Conservation (phyloP, 2,329 filamentous ascomycete species). For the Setomelanomma holmii region DNA sequence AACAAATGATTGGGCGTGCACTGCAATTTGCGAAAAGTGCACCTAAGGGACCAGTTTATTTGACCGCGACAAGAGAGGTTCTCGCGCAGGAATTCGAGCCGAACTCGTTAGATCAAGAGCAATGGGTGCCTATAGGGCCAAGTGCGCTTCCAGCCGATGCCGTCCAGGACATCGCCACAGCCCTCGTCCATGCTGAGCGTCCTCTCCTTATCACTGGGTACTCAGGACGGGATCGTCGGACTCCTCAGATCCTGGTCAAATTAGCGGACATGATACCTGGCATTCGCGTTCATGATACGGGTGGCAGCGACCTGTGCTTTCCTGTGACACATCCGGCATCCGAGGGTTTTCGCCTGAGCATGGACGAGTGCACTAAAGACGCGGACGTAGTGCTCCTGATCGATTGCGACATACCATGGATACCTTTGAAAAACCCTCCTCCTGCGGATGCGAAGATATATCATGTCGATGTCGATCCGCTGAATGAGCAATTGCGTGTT, state of each 20-base stretch:
- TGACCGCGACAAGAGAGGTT: slow-evolving; percentile 21
- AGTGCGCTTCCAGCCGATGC: slow-evolving; percentile 22
- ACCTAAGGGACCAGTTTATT: slow-evolving; percentile 30
- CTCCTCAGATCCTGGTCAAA: slow-evolving; percentile 13
- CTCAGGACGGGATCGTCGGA: slow-evolving; percentile 18
- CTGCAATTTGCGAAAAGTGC: slow-evolving; percentile 35
- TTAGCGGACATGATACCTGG: slow-evolving; percentile 20
- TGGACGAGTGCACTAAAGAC: slow-evolving; percentile 18
- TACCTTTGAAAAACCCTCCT: slow-evolving; percentile 56
- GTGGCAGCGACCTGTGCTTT: slow-evolving; percentile 27
- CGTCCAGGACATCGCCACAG: slow-evolving; percentile 10
- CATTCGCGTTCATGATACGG: slow-evolving; percentile 22
- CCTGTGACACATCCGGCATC: slow-evolving; percentile 26
- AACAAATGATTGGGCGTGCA: slow-evolving; percentile 32
- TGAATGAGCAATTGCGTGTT: slow-evolving; percentile 76
- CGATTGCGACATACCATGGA: slow-evolving; percentile 34
- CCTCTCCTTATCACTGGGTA: slow-evolving; percentile 32
- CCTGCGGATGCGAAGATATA: slow-evolving; percentile 62
- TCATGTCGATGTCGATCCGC: slow-evolving; percentile 70
- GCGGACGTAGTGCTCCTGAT: slow-evolving; percentile 26
- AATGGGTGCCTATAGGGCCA: slow-evolving; percentile 21
- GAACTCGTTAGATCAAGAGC: slow-evolving; percentile 21
- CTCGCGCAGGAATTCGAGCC: slow-evolving; percentile 22
- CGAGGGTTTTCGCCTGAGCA: slow-evolving; percentile 16
- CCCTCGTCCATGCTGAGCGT: slow-evolving; percentile 17